A percentile compares a stretch with the other conserved stretches of the same genome.
Evolutionary conservation across 2,329 filamentous ascomycete genomes (phyloP).

Genomic region (Colletotrichum cuscutae): DNA sequence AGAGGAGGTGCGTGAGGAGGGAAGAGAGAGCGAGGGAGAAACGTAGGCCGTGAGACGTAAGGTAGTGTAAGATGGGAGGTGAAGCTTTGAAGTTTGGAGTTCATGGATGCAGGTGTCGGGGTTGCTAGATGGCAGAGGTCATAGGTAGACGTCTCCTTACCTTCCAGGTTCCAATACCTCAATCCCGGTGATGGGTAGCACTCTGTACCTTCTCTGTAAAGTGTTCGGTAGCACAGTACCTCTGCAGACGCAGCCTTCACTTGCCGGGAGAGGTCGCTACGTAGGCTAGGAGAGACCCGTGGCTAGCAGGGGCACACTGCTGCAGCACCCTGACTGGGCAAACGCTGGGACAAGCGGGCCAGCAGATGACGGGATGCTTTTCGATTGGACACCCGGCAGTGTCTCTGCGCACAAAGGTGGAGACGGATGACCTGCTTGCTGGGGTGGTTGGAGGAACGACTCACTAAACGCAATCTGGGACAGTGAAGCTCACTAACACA

Average conservation of each 20-base stretch:
- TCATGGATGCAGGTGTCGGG: constrained; percentile 28
- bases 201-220: too few species aligned
- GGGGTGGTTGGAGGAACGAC: constrained; percentile 16
- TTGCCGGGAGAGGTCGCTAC: not conserved
- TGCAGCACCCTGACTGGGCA: constrained; percentile 22
- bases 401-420: constrained; percentile 16
- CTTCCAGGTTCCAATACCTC: too few species aligned
- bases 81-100: constrained; percentile 31
- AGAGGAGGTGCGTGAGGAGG: constrained; percentile 7
- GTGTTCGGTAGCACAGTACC: not conserved
- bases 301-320: constrained; percentile 17
- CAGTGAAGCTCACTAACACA: constrained; percentile 19
- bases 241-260: not conserved
- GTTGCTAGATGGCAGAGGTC: constrained; percentile 12
- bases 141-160: not conserved
- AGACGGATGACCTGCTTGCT: constrained; percentile 27
- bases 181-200: too few species aligned
- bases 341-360: constrained; percentile 10
- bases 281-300: constrained; percentile 19
- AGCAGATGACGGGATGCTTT: constrained; percentile 25
- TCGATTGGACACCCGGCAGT: constrained; percentile 21
- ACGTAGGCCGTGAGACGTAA: not conserved
- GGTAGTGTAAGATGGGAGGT: constrained; percentile 15
- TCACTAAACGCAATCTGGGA: constrained; percentile 3
- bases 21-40: not conserved